Evolutionary conservation across 306 rosid genomes (phyloP).

Genomic region (Glycine tomentella): DNA sequence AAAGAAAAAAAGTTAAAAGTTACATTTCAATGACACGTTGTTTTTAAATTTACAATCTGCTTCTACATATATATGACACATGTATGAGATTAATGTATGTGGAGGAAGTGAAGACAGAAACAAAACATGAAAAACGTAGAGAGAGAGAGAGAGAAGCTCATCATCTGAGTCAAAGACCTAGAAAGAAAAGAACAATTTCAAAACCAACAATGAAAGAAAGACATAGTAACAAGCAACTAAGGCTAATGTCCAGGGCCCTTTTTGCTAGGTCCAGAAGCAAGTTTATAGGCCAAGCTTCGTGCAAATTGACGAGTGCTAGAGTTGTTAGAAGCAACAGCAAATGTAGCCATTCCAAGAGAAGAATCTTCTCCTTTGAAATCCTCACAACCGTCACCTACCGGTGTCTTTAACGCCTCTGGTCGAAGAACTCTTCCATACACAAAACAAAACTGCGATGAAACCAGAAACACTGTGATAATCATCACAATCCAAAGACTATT

Average conservation of each 20-base stretch:
- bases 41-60: conserved; percentile 3
- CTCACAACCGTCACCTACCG: conserved; percentile 37
- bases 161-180: conserved; percentile 8
- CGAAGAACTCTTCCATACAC: conserved; percentile 73
- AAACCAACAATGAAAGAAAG: neutral
- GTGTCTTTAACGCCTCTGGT: conserved; percentile 20
- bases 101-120: neutral
- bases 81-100: conserved; percentile 1
- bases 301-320: conserved; percentile 47
- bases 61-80: conserved; percentile 17
- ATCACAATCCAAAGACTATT: conserved; percentile 48
- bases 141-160: neutral
- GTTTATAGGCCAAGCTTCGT: conserved; percentile 58
- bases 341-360: conserved; percentile 48
- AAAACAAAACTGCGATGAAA: conserved; percentile 46
- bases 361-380: conserved; percentile 37
- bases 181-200: neutral
- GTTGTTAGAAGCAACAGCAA: conserved; percentile 60
- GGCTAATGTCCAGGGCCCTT: conserved; percentile 79
- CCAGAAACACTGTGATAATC: conserved; percentile 48
- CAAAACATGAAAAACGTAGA: neutral
- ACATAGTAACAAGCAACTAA: neutral
- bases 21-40: neutral
- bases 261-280: conserved; percentile 83
- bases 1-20: no score